Evolutionary conservation across 768 basidiomycete species (phyloP).

Genomic region (Boletus rubescentipes): DNA sequence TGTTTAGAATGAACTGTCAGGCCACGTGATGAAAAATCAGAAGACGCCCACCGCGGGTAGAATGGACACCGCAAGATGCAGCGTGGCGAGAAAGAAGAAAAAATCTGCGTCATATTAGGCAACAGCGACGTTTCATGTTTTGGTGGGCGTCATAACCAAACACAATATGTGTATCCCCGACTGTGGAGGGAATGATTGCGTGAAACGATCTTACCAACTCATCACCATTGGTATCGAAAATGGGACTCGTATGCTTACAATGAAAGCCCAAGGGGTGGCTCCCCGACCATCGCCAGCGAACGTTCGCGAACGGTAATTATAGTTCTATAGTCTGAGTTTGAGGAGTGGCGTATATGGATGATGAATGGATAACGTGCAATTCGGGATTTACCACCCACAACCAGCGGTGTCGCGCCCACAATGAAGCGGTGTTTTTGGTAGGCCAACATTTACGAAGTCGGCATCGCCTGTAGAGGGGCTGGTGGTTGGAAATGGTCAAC

Average conservation of each 20-base stretch:
- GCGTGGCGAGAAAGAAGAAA: neutral
- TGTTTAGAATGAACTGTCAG: neutral
- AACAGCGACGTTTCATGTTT: neutral
- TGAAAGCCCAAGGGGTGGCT: neutral
- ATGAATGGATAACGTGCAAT: neutral
- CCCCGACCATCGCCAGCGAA: too few relatives aligned
- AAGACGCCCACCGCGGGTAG: conserved; percentile 15
- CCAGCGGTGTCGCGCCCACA: conserved; percentile 3
- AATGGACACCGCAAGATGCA: neutral
- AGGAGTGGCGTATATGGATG: neutral
- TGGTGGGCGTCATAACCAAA: neutral
- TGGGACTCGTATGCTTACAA: too few relatives aligned
- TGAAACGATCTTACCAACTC: neutral
- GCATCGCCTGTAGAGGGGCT: neutral
- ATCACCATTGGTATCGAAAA: neutral
- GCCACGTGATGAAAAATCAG: conserved; percentile 4
- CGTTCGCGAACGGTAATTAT: neutral
- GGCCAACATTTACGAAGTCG: neutral
- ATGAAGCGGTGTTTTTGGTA: conserved; percentile 1
- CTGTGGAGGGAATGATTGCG: neutral
- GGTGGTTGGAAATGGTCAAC: neutral
- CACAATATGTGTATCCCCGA: neutral
- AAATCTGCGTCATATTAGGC: neutral
- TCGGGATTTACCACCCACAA: neutral
- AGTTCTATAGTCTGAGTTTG: neutral